Conservation (phyloP, 2,329 filamentous ascomycete species). For the Aureobasidium zeae region DNA sequence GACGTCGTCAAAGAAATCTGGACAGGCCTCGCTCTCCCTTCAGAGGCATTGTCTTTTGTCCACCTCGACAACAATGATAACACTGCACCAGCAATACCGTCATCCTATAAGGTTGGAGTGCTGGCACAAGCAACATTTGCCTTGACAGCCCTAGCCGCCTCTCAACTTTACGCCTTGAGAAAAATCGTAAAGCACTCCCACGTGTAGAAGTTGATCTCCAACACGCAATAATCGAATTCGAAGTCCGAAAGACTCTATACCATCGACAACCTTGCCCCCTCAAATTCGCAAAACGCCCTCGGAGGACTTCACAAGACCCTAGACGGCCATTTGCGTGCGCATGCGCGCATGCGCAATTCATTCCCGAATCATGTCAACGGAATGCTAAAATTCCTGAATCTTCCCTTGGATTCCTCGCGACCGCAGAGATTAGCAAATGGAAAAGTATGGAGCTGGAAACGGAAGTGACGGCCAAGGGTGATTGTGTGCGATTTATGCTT, state of each 20-base stretch:
- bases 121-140: not conserved
- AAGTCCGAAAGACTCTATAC: constrained; percentile 1
- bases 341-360: constrained; percentile 1
- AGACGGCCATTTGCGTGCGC: not conserved
- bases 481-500: not conserved
- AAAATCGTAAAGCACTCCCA: not conserved
- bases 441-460: not conserved
- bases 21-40: not conserved
- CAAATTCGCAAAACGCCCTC: not conserved
- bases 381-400: not conserved
- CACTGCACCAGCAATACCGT: not conserved
- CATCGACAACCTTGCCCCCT: not conserved
- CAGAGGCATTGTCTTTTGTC: not conserved
- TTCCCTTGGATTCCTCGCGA: not conserved
- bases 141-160: not conserved
- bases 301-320: not conserved
- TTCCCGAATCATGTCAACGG: not conserved
- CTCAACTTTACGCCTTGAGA: not conserved
- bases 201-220: not conserved
- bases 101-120: not conserved
- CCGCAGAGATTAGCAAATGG: not conserved
- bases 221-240: constrained; percentile 1
- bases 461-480: not conserved
- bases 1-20: constrained; percentile 2
- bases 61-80: not conserved